A percentile compares a stretch with the other conserved stretches of the same genome.
phyloP scores from a whole-genome alignment of 1,139 yeast genomes.

The Scheffersomyces cryptocercus region DNA sequence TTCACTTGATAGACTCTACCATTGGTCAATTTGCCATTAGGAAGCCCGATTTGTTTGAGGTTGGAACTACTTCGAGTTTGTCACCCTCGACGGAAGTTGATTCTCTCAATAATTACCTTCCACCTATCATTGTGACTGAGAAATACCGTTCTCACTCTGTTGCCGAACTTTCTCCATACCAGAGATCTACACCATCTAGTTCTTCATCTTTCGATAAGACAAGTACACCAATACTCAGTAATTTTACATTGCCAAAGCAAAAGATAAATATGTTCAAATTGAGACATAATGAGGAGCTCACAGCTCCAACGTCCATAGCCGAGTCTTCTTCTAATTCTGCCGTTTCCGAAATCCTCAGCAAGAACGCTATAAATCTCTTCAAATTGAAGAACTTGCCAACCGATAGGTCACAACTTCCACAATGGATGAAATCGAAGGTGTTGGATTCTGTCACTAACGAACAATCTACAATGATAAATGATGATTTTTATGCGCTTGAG shows the following conservation, averaged over 20 bases:
- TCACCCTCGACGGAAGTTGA: slow-evolving; percentile 7
- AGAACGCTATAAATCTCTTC: slow-evolving; percentile 17
- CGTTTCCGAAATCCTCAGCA: slow-evolving; percentile 11
- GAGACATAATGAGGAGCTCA: slow-evolving; percentile 40
- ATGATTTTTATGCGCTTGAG: slow-evolving; percentile 29
- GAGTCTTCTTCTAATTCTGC: slow-evolving; percentile 9
- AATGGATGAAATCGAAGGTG: slow-evolving; percentile 30
- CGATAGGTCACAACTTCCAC: slow-evolving; percentile 24
- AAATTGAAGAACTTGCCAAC: slow-evolving; percentile 15
- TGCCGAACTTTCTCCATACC: background rate
- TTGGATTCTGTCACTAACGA: slow-evolving; percentile 27
- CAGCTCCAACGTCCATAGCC: slow-evolving; percentile 10
- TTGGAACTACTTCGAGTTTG: slow-evolving; percentile 6
- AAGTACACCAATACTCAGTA: slow-evolving; percentile 30
- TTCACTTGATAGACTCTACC: slow-evolving; percentile 35
- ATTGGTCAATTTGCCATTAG: slow-evolving; percentile 27
- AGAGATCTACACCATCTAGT: background rate
- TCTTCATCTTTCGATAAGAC: slow-evolving; percentile 6
- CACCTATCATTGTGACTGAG: background rate
- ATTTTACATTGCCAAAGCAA: slow-evolving; percentile 28
- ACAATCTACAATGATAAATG: slow-evolving; percentile 26
- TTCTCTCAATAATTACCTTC: background rate
- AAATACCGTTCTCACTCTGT: background rate
- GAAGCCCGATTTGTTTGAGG: slow-evolving; percentile 20
- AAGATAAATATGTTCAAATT: slow-evolving; percentile 30